Evolutionary conservation across 495 filamentous ascomycete species (phyloP).

Genomic region (Venustampulla echinocandica): DNA sequence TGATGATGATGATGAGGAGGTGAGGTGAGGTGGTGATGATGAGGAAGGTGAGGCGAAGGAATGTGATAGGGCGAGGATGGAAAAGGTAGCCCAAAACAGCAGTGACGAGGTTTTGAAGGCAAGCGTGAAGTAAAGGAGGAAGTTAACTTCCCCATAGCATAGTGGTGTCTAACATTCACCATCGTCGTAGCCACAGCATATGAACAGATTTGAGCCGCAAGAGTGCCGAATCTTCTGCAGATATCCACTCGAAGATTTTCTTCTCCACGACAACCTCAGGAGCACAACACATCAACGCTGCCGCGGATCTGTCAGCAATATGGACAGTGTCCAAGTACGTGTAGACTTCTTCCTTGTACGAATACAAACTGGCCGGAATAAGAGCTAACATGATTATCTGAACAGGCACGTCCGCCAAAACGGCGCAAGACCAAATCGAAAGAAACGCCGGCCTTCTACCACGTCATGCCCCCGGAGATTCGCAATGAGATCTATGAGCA

Average conservation of each 20-base stretch:
- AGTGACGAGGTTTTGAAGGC: too few relatives aligned
- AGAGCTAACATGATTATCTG: not conserved
- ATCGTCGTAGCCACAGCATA: too few relatives aligned
- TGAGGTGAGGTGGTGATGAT: too few relatives aligned
- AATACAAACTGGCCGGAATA: not conserved
- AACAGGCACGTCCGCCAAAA: not conserved
- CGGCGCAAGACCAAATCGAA: not conserved
- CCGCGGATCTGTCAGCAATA: not conserved
- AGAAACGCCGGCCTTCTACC: not conserved
- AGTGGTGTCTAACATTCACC: too few relatives aligned
- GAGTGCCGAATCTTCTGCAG: too few relatives aligned
- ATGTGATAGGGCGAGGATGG: too few relatives aligned
- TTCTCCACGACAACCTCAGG: not conserved
- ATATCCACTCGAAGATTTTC: not conserved
- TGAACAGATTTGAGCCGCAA: too few relatives aligned
- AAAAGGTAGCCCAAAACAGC: too few relatives aligned
- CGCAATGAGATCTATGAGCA: not conserved
- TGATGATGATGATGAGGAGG: too few relatives aligned
- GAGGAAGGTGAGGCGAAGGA: too few relatives aligned
- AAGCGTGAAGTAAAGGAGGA: too few relatives aligned
- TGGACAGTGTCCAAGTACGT: slow-evolving; percentile 1
- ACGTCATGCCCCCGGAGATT: not conserved
- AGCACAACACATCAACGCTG: not conserved
- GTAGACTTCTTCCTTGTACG: not conserved
- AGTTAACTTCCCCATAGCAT: too few relatives aligned